Conservation (phyloP, 768 basidiomycete genomes). For the Boletus speciosus region DNA sequence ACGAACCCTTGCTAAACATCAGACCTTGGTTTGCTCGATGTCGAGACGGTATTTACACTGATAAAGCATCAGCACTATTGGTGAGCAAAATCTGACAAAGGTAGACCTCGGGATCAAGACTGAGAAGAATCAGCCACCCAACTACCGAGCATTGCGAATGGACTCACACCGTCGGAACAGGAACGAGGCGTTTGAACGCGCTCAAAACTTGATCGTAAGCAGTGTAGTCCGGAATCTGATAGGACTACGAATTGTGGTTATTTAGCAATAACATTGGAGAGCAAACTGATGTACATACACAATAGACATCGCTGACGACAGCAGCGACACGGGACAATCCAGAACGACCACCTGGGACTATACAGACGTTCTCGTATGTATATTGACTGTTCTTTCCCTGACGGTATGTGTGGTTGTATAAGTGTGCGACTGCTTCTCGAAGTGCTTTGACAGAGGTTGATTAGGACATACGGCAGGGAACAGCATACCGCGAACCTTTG, state of each 20-base stretch:
- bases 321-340: conserved; percentile 90
- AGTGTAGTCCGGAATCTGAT: conserved; percentile 91
- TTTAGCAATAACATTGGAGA: not conserved
- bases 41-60: conserved; percentile 72
- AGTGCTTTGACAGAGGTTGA: conserved; percentile 46
- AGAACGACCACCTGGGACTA: conserved; percentile 90
- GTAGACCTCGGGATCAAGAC: conserved; percentile 45
- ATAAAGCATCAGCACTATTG: conserved; percentile 3
- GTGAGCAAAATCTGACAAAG: not conserved
- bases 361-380: conserved; percentile 89
- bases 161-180: conserved; percentile 85
- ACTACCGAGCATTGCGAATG: not conserved
- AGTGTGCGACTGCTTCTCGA: conserved; percentile 82
- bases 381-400: conserved; percentile 79
- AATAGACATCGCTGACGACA: conserved; percentile 87
- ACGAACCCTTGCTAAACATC: conserved; percentile 5
- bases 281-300: conserved; percentile 39
- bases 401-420: conserved; percentile 88
- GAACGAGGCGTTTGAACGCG: conserved; percentile 85
- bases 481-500: conserved; percentile 48
- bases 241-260: conserved; percentile 47
- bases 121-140: conserved; percentile 16
- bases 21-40: conserved; percentile 72
- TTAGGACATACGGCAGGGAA: not conserved
- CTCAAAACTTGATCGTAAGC: conserved; percentile 82